phyloP scores from a whole-genome alignment of 306 rosid genomes.

The Aeschynomene evenia region DNA sequence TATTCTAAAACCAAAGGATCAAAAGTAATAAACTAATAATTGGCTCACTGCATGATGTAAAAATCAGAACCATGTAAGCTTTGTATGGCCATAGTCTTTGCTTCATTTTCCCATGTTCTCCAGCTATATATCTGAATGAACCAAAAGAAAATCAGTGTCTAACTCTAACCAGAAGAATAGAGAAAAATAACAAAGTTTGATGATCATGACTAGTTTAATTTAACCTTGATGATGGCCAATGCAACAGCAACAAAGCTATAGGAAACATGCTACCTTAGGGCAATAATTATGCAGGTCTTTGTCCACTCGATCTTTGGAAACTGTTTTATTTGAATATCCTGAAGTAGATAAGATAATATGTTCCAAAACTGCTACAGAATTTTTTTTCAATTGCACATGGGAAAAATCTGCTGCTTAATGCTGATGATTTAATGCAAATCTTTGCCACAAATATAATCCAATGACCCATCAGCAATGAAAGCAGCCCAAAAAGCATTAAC shows the following conservation, averaged over 20 bases:
- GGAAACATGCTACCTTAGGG: slow-evolving; percentile 76
- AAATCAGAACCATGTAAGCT: slow-evolving; percentile 53
- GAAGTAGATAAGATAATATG: slow-evolving; percentile 29
- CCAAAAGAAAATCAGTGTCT: slow-evolving; percentile 1
- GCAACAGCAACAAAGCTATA: slow-evolving; percentile 79
- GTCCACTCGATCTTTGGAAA: slow-evolving; percentile 35
- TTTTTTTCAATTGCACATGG: slow-evolving; percentile 59
- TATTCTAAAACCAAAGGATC: background rate
- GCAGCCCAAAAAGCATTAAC: slow-evolving; percentile 84
- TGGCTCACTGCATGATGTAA: background rate
- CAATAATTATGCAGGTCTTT: slow-evolving; percentile 49
- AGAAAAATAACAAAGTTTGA: background rate
- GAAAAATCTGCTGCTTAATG: slow-evolving; percentile 60
- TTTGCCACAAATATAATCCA: slow-evolving; percentile 79
- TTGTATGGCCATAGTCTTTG: slow-evolving; percentile 56
- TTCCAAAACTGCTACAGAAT: slow-evolving; percentile 11
- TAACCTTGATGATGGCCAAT: slow-evolving; percentile 83
- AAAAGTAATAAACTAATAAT: background rate
- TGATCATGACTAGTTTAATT: slow-evolving; percentile 28
- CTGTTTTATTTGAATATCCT: slow-evolving; percentile 43
- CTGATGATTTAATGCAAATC: slow-evolving; percentile 76
- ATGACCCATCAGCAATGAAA: slow-evolving; percentile 91
- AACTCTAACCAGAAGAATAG: background rate
- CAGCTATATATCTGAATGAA: slow-evolving; percentile 84
- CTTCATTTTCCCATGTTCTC: slow-evolving; percentile 93